phyloP scores from a whole-genome alignment of 1,284 basidiomycete genomes.

The Fomitopsis palustris region DNA sequence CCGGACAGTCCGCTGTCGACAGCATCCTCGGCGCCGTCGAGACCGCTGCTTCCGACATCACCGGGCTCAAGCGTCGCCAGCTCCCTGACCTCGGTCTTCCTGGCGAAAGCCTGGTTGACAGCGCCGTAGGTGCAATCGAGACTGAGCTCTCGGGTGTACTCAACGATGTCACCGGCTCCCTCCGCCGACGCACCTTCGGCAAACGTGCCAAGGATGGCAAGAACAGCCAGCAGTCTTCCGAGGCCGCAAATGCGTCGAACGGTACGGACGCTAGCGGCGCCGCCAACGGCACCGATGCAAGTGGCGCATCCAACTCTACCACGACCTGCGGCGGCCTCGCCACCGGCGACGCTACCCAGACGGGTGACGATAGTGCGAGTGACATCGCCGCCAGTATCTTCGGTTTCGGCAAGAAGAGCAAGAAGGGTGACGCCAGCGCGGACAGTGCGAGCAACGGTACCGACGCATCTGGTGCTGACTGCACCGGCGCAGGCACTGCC shows the following conservation, averaged over 20 bases:
- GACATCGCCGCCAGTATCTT: neutral
- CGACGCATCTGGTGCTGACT: neutral
- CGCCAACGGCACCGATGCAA: neutral
- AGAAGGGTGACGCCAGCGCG: neutral
- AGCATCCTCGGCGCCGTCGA: neutral
- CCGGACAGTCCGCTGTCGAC: neutral
- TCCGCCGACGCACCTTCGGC: neutral
- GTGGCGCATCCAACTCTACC: neutral
- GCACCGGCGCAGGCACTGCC: neutral
- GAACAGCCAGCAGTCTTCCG: neutral
- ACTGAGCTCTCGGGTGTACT: neutral
- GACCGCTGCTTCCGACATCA: neutral
- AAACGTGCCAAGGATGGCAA: neutral
- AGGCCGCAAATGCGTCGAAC: neutral
- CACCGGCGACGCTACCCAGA: too few relatives aligned
- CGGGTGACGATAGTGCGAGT: neutral
- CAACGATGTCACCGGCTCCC: neutral
- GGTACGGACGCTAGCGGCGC: neutral
- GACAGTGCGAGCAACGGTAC: neutral
- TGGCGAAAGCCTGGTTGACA: neutral
- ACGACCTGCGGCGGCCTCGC: neutral
- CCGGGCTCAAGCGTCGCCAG: neutral
- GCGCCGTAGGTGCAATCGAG: neutral
- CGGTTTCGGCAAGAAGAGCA: neutral
- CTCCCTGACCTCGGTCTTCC: neutral